Conservation (phyloP, 805 yeast species). For the Schwanniomyces occidentalis region DNA sequence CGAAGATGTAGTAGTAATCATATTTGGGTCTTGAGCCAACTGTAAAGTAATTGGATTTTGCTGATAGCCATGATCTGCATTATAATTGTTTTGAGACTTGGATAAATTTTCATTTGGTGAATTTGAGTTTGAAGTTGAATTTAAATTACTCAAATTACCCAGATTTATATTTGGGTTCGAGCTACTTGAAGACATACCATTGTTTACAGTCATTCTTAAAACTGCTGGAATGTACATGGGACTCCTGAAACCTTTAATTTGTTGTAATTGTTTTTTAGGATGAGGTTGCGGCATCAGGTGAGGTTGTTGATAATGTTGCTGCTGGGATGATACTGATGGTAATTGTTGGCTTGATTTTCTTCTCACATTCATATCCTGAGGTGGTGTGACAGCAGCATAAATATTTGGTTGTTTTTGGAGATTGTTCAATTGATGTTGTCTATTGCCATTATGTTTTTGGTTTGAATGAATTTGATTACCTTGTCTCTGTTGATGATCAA, state of each 20-base stretch:
- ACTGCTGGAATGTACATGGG: constrained; percentile 94
- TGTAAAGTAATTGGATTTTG: constrained; percentile 1
- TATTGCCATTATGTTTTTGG: too few species aligned
- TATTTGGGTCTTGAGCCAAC: constrained; percentile 1
- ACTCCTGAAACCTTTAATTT: constrained; percentile 76
- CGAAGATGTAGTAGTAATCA: constrained; percentile 2
- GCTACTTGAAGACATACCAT: not conserved
- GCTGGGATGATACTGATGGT: constrained; percentile 5
- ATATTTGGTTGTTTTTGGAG: too few species aligned
- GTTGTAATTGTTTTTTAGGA: constrained; percentile 49
- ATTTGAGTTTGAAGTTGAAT: not conserved
- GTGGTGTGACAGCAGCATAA: constrained; percentile 29
- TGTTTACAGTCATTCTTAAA: constrained; percentile 44
- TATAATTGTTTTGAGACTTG: constrained; percentile 4
- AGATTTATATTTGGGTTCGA: not conserved
- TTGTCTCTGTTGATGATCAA: too few species aligned
- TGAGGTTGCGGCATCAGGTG: constrained; percentile 9
- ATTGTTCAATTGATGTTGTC: too few species aligned
- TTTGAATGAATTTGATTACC: too few species aligned
- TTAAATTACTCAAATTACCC: not conserved
- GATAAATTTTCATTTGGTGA: not conserved
- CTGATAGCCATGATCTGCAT: too few species aligned
- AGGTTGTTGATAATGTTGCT: constrained; percentile 1
- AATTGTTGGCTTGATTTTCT: constrained; percentile 12
- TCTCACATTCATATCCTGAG: constrained; percentile 22